phyloP scores from a whole-genome alignment of 1,284 basidiomycete species.

The Ceratobasidium sp. region DNA sequence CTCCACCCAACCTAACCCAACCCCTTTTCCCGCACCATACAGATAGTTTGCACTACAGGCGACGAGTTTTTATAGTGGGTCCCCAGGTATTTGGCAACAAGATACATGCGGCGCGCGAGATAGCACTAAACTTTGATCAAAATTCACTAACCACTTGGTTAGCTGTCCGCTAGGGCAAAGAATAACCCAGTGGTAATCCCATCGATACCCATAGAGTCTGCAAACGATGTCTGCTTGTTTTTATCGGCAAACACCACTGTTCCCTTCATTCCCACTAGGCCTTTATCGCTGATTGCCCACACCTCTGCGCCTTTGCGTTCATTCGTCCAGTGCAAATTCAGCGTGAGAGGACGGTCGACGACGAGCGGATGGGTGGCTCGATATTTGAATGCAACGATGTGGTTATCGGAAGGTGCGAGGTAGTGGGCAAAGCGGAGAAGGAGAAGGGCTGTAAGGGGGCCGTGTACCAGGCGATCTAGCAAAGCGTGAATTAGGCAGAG shows the following conservation, averaged over 20 bases:
- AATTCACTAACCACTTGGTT: not conserved
- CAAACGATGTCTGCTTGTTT: not conserved
- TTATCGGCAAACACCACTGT: conserved; percentile 29
- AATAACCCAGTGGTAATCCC: not conserved
- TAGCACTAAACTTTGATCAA: no score
- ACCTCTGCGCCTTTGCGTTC: conserved; percentile 58
- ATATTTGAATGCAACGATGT: conserved; percentile 73
- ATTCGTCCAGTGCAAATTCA: conserved; percentile 65
- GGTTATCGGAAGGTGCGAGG: conserved; percentile 59
- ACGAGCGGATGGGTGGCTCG: conserved; percentile 80
- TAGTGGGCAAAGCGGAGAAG: conserved; percentile 73
- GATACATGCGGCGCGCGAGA: no score
- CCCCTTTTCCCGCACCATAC: no score
- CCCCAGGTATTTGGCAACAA: no score
- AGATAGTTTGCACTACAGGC: no score
- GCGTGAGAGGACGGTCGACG: conserved; percentile 70
- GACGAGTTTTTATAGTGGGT: no score
- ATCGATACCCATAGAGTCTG: not conserved
- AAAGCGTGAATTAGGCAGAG: not conserved
- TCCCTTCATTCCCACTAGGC: conserved; percentile 76
- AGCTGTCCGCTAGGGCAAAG: not conserved
- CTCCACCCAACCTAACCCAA: no score
- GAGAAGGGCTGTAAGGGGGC: conserved; percentile 83
- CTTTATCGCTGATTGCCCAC: conserved; percentile 71
- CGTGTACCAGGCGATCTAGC: conserved; percentile 83